Evolutionary conservation across 371 early-diverging fungal genomes (phyloP), one percentile per base, ranked within the genome.

Genomic region (Lichtheimia ornata): DNA sequence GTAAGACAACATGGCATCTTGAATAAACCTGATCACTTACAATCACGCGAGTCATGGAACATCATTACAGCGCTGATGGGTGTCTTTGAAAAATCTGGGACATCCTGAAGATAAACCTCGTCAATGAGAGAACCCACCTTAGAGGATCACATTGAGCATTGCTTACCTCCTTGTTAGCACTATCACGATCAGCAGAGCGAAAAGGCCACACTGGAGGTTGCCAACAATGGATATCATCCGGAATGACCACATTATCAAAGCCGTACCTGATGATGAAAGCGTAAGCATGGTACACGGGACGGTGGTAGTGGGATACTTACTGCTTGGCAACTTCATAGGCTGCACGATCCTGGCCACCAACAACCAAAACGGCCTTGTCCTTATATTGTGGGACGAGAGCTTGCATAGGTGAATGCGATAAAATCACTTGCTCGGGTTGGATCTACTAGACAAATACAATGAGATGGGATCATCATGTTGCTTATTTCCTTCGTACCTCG

Each of bases 371-470:
- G 41, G 77, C 72, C 53, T 81, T 74, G 60, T 90, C 67, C 30
- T 74, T 61, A 66, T 88, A 91, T 52, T 76, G 69, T 9, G 62
- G 15, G 0, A 81, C 88, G 24, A 93, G 73, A 15, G 72, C 69
- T 53, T 79, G 82, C 94, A 94, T 92, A 17, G 93, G 94, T 13
- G 91, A 86, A 76, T 95, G 96, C 4, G 94, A 88, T n/a, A 95
- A 71, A 14, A 94, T 74, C 44, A 94, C 73, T 69, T 94, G 93
- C 12, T 84, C 69, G 3, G 88, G 80, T 3, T 70, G 69, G 53
- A 93, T 84, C 86, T 76, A 61, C 50, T 27, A 60, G 50, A 42
- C 5, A 12, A 28, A 22, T 40, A 41, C 15, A 17, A 40, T 42
- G 24, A 25, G 25, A 18, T 35, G 40, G 18, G 13, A 13, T n/a